phyloP scores from a whole-genome alignment of 2,329 filamentous ascomycete genomes.

The Venturia nashicola region DNA sequence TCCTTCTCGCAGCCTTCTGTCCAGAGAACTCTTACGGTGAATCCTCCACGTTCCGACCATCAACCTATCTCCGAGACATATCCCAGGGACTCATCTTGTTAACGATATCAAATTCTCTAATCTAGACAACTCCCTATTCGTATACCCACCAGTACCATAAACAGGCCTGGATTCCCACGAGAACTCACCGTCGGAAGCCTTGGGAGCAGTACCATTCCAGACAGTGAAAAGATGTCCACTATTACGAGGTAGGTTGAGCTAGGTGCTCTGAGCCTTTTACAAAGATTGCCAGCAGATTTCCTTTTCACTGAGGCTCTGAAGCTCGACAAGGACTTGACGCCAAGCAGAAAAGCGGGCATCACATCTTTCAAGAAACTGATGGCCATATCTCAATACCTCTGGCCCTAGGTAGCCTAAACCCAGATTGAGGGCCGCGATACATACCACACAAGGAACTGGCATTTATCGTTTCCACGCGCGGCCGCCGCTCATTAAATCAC shows the following conservation, averaged over 20 bases:
- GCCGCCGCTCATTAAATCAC: neutral
- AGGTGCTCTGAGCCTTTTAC: neutral
- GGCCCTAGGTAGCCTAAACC: neutral
- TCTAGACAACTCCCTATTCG: no score
- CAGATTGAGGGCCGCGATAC: no score
- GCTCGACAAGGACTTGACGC: neutral
- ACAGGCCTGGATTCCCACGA: no score
- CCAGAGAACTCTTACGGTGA: no score
- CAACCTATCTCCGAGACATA: no score
- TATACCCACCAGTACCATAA: no score
- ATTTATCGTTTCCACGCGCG: neutral
- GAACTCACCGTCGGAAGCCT: no score
- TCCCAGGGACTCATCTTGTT: no score
- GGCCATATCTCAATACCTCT: neutral
- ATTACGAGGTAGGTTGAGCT: neutral
- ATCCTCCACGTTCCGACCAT: no score
- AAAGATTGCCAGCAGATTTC: neutral
- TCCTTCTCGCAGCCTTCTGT: no score
- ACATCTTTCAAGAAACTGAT: neutral
- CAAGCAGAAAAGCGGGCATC: neutral
- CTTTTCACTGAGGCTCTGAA: neutral
- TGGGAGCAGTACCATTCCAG: neutral
- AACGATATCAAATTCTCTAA: no score
- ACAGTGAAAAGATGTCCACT: neutral
- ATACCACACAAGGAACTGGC: neutral